Percentiles rank a stretch among this genome's conserved stretches.
These are phyloP conservation scores for Pholiota molesta DNA, from an alignment of 768 basidiomycete species.

Conservation along the genomic window DNA sequence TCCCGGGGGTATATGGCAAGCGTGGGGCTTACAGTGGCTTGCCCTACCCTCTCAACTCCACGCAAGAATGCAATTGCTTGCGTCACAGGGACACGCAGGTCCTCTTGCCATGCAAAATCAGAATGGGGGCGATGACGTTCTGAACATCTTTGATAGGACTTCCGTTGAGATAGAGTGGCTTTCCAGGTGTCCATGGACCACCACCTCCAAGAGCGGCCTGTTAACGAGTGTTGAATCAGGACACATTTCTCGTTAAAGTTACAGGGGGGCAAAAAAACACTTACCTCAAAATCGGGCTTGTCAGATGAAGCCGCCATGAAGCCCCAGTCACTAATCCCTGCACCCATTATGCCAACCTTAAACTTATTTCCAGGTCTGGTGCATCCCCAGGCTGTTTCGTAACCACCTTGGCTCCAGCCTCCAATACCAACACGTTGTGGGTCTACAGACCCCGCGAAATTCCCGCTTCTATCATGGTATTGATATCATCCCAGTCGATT, in stretches of 20 bases:
- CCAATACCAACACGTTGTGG: constrained; percentile 15
- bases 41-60: constrained; percentile 13
- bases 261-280: too few species aligned
- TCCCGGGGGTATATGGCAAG: constrained; percentile 13
- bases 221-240: not conserved
- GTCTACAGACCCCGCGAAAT: constrained; percentile 13
- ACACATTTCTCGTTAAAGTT: not conserved
- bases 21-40: not conserved
- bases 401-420: constrained; percentile 16
- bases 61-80: constrained; percentile 15
- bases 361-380: constrained; percentile 15
- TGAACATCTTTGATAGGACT: constrained; percentile 17
- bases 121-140: constrained; percentile 11
- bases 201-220: constrained; percentile 14
- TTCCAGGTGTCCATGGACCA: constrained; percentile 13
- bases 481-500: constrained; percentile 15
- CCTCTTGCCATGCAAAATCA: constrained; percentile 16
- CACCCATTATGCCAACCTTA: constrained; percentile 13
- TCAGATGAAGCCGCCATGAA: constrained; percentile 16
- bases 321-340: constrained; percentile 17
- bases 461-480: constrained; percentile 14
- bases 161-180: constrained; percentile 13
- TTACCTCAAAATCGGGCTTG: constrained; percentile 13
- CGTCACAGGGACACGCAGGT: constrained; percentile 14
- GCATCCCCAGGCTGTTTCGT: constrained; percentile 10